These are phyloP conservation scores for Massariosphaeria phaeospora DNA, from an alignment of 495 filamentous ascomycete species.

Conservation along the genomic window DNA sequence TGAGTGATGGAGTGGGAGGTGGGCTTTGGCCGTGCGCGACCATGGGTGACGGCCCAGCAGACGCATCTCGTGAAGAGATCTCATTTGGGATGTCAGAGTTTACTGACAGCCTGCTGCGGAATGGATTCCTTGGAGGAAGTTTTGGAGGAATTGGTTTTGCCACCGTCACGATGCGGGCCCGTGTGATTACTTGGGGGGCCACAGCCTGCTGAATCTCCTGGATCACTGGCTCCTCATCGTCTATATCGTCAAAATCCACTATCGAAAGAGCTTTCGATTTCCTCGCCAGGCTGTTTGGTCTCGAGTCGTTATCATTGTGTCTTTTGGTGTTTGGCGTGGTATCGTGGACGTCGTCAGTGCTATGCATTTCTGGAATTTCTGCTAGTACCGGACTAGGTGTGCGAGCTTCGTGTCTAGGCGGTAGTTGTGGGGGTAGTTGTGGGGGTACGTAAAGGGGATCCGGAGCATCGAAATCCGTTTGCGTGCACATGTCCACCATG, in stretches of 20 bases:
- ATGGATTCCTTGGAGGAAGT: conserved; percentile 40
- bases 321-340: conserved; percentile 1
- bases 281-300: conserved; percentile 5
- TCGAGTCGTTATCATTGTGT: not conserved
- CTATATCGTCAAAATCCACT: conserved; percentile 18
- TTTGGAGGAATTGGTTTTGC: conserved; percentile 36
- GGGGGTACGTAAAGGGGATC: conserved; percentile 17
- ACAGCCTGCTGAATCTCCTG: conserved; percentile 31
- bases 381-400: conserved; percentile 31
- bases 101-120: conserved; percentile 29
- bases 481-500: conserved; percentile 35
- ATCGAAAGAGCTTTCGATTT: conserved; percentile 21
- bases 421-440: conserved; percentile 13
- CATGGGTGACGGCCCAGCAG: conserved; percentile 18
- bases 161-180: conserved; percentile 40
- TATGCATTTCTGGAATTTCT: conserved; percentile 31
- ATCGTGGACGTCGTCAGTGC: conserved; percentile 21
- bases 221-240: conserved; percentile 31
- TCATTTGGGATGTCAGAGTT: conserved; percentile 21
- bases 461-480: conserved; percentile 35
- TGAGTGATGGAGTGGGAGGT: conserved; percentile 26
- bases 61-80: conserved; percentile 6
- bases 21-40: conserved; percentile 6
- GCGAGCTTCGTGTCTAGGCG: conserved; percentile 8
- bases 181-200: conserved; percentile 34